Base-by-base conservation (phyloP, 2,329 filamentous ascomycete genomes). In the Aspergillus tanneri region DNA sequence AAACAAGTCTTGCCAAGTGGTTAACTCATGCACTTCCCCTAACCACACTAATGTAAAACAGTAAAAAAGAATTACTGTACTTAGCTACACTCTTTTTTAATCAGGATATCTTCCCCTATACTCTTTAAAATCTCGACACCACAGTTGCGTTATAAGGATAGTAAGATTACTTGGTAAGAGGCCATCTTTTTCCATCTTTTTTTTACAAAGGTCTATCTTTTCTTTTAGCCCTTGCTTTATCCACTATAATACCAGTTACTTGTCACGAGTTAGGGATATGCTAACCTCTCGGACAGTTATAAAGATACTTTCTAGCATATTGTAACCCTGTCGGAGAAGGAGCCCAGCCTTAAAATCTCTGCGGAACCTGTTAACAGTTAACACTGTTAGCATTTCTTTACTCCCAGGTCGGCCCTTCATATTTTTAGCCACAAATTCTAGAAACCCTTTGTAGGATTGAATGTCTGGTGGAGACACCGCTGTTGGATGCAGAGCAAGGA, bases 91-190 rank as follows among this genome's bases (percentile, higher is more conserved):
- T 25, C 47, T 47, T 21, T 40, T 46, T 28, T 43, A 40, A 44
- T 57, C 46, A 28, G 43, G 39, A 18, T 36, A 52, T 32, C 36
- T 19, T 16, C 43, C 43, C 19, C 40, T 41, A 34, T 56, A 58
- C 28, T 58, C 34, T 41, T 55, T 24, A 11, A 45, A 50, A 27
- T 58, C 50, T 38, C 32, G 41, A 42, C 45, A 58, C 56, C 45
- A 58, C 19, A 58, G 48, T 25, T 58, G 32, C 27, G 37, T 56
- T 24, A 57, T 46, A 8, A 58, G 34, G 41, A 58, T 54, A 9
- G 43, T 54, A 14, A 58, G 47, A 43, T 58, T 25, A 40, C 57
- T 58, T 28, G 42, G 49, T 32, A 42, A 58, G 5, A 57, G 18
- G 23, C 12, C 30, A 43, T 52, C 39, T 50, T 54, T 58, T 4